Conservation (phyloP, 257 asterid genomes). For the Lithospermum erythrorhizon region DNA sequence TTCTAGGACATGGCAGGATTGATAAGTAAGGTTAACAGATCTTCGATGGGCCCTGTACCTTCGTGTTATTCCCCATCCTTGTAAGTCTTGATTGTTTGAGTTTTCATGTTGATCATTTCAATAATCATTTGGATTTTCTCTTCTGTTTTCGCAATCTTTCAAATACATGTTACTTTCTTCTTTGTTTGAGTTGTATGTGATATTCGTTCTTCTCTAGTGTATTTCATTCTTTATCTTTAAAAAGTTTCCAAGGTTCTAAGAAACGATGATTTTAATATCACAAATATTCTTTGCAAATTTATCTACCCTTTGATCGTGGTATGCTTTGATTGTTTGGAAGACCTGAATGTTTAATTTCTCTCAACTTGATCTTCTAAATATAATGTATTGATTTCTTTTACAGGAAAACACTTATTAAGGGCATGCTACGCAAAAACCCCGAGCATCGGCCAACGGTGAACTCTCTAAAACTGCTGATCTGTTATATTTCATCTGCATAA, state of each 20-base stretch:
- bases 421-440: constrained; percentile 96
- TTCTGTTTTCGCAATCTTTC: no score
- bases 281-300: no score
- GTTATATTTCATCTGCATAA: neutral
- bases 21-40: constrained; percentile 90
- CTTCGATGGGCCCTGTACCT: constrained; percentile 95
- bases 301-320: no score
- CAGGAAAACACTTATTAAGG: constrained; percentile 87
- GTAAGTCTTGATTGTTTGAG: constrained; percentile 39
- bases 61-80: constrained; percentile 85
- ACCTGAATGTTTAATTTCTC: no score
- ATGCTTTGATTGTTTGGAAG: no score
- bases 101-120: neutral
- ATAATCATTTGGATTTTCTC: no score
- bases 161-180: no score
- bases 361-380: neutral
- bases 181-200: no score
- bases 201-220: no score
- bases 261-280: no score
- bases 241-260: no score
- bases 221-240: no score
- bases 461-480: constrained; percentile 11
- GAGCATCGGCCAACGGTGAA: constrained; percentile 92
- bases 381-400: neutral
- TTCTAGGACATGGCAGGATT: constrained; percentile 98